phyloP scores from a whole-genome alignment of 2,329 filamentous ascomycete species.

The Purpureocillium takamizusanense region DNA sequence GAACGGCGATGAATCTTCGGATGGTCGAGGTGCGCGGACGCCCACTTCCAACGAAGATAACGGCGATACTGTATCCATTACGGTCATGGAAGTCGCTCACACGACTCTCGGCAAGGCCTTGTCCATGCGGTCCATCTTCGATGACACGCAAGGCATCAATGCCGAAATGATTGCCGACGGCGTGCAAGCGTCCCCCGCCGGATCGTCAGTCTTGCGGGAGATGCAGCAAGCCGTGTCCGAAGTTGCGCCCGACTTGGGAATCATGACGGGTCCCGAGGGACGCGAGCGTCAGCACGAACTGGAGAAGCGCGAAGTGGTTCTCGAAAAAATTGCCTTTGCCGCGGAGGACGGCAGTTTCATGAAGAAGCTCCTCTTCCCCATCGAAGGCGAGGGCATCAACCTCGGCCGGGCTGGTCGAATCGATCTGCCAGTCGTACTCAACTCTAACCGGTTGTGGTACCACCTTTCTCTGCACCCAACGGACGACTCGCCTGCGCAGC shows the following conservation, averaged over 20 bases:
- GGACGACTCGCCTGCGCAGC: conserved; percentile 67
- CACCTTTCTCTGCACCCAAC: conserved; percentile 88
- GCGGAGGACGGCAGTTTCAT: conserved; percentile 77
- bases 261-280: conserved; percentile 56
- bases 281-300: conserved; percentile 69
- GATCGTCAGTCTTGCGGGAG: conserved; percentile 77
- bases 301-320: conserved; percentile 71
- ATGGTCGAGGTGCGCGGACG: conserved; percentile 52
- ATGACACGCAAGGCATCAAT: conserved; percentile 88
- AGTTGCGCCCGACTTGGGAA: conserved; percentile 70
- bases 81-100: conserved; percentile 76
- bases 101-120: conserved; percentile 76
- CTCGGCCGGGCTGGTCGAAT: conserved; percentile 72
- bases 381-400: conserved; percentile 68
- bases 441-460: conserved; percentile 88
- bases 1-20: conserved; percentile 58
- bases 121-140: conserved; percentile 84
- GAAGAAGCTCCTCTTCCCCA: conserved; percentile 71
- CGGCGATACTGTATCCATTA: conserved; percentile 80
- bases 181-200: conserved; percentile 61
- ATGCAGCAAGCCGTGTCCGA: conserved; percentile 76
- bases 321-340: conserved; percentile 82
- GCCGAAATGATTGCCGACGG: conserved; percentile 96
- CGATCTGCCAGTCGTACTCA: conserved; percentile 64
- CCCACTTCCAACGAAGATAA: conserved; percentile 62